Evolutionary conservation across 805 yeast genomes (phyloP), one percentile per base, ranked within the genome.

Genomic region (Priceomyces castillae): DNA sequence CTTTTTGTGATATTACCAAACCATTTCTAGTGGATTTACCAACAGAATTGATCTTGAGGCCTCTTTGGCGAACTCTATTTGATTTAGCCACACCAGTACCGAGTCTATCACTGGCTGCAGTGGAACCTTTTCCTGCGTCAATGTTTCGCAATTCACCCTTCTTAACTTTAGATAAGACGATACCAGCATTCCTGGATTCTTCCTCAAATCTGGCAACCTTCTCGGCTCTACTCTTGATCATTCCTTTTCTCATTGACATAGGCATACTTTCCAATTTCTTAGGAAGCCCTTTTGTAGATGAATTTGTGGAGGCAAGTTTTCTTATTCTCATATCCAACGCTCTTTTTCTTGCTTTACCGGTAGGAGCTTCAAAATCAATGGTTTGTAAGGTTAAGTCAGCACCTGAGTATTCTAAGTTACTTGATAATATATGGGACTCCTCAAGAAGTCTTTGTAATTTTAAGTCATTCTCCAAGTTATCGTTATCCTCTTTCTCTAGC

Each of bases 181-280:
- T 86, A 11, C 98, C 98, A 4, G 95, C 95, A 15, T 92, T 92
- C 48, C 71, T 76, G 6, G 99, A 97, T 40, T 87, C 90, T 40
- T 74, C 69, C 59, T 87, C 95, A 56, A 73, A 79, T 53, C 77
- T 77, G 18, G 67, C 59, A 15, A 80, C 77, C 49, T 80, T 77
- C 16, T 66, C 60, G 28, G 75, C 64, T 37, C 82, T 77, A 36
- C 81, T 74, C 28, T 71, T 65, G 19, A 87, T 69, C 83, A 90
- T 85, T 2, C 96, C 96, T 57, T 86, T 86, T 43, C 97, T 76
- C 72, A 89, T 80, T 15, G 77, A 62, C 90, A 94, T 90, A 16
- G 98, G 96, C 80, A 89, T 87, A 40, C 82, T 86, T 51, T 86
- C 94, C 28, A 84, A 62, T 42, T 67, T 77, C 53, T 53, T 57